phyloP scores from a whole-genome alignment of 164 flowering plant species.

The Cinnamomum micranthum region DNA sequence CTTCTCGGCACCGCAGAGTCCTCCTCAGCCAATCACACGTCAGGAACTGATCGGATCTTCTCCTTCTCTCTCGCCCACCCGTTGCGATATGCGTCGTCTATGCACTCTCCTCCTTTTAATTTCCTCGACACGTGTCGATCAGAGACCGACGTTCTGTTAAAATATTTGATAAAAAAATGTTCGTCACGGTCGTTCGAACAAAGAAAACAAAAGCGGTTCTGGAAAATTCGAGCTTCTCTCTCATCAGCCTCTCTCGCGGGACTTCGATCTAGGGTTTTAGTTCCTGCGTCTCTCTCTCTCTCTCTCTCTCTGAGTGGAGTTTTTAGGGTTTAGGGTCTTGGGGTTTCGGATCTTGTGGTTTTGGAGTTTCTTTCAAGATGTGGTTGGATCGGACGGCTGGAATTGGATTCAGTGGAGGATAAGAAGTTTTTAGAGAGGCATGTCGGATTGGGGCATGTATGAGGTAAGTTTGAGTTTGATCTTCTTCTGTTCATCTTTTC shows the following conservation, averaged over 20 bases:
- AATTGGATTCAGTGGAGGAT: background rate
- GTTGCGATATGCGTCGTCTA: background rate
- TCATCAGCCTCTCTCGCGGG: background rate
- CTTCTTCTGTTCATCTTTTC: too few species aligned
- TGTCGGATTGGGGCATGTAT: conserved; percentile 19
- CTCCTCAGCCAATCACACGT: conserved; percentile 1
- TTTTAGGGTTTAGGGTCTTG: background rate
- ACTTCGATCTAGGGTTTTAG: background rate
- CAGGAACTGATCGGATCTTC: conserved; percentile 14
- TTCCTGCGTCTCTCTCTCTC: background rate
- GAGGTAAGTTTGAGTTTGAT: conserved; percentile 8
- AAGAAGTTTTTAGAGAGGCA: conserved; percentile 10
- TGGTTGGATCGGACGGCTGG: background rate
- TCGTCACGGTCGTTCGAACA: background rate
- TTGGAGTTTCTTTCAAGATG: background rate
- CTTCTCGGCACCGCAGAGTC: background rate
- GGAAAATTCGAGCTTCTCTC: background rate
- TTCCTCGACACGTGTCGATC: conserved; percentile 8
- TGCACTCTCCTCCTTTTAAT: background rate
- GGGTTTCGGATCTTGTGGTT: background rate
- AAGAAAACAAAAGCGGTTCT: background rate
- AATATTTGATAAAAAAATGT: background rate
- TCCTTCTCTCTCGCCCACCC: conserved; percentile 6
- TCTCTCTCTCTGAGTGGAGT: background rate
- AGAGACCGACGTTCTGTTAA: background rate